Base-by-base conservation (phyloP, 2,329 filamentous ascomycete genomes). In the Colletotrichum lupini region DNA sequence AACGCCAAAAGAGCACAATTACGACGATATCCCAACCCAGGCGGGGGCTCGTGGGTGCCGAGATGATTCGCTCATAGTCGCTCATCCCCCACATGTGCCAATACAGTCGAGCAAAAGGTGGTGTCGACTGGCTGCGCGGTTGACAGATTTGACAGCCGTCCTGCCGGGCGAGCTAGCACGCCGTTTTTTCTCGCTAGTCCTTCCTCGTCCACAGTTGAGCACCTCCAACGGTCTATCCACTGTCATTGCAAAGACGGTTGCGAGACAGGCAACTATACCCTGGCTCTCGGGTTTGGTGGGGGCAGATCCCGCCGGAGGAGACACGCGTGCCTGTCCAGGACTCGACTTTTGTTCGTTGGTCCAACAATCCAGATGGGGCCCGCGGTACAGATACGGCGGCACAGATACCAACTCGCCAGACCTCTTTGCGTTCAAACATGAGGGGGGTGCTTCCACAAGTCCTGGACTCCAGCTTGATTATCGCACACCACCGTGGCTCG, bases 101-200 rank as follows among this genome's bases (percentile, higher is more conserved):
- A 53, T 49, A 49, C 57, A 57, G 35, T 52, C 14, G n/a, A 30
- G 35, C 35, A 35, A 35, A 22, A 22, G 26, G n/a, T n/a, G 28
- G 37, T 49, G 19, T n/a, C 30, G 26, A 42, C 37, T 16, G 37
- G 59, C 37, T 49, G 37, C 37, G 26, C 16, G 30, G 46, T 55
- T 55, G 61, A 64, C 61, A 64, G n/a, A 64, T 64, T 28, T 28
- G 61, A 64, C 61, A 56, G 49, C 49, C 60, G 28, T 35, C 37
- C 2, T 46, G 58, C 58, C 19, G 12, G 37, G 19, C 26, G 60
- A 53, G 11, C 26, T 24, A 35, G 22, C 22, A 26, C 32, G 35
- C 14, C 22, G n/a, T 42, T 37, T n/a, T 32, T 58, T 58, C 26
- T 32, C 9, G 55, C 55, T 49, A 49, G 19, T 22, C 42, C 55